phyloP scores from a whole-genome alignment of 805 yeast genomes.

The Starmerella riodocensis region DNA sequence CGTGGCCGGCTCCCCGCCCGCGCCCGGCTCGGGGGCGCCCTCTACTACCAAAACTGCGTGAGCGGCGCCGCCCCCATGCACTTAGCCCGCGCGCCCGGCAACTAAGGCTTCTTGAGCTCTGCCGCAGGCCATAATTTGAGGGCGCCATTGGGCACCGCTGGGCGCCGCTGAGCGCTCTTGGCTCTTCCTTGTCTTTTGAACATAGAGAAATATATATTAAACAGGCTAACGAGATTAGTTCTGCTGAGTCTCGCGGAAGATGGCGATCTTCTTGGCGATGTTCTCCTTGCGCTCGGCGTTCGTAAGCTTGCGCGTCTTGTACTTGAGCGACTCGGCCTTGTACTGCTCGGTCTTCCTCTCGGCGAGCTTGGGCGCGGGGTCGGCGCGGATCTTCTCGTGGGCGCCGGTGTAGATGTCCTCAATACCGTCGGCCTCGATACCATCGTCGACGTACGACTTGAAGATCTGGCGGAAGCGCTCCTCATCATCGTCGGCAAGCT shows the following conservation, averaged over 20 bases:
- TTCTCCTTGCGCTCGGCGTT: constrained; percentile 79
- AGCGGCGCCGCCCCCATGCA: no score
- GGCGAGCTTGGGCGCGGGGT: constrained; percentile 83
- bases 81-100: no score
- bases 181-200: no score
- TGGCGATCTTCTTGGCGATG: constrained; percentile 88
- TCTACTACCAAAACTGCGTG: no score
- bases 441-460: constrained; percentile 93
- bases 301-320: constrained; percentile 78
- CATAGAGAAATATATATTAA: not conserved
- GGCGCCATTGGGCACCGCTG: no score
- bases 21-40: no score
- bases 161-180: no score
- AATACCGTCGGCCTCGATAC: constrained; percentile 88
- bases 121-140: no score
- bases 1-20: no score
- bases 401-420: constrained; percentile 94
- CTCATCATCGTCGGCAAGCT: constrained; percentile 99
- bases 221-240: constrained; percentile 7
- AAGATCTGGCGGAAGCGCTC: constrained; percentile 94
- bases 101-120: no score
- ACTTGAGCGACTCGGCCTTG: constrained; percentile 93
- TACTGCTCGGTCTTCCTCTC: constrained; percentile 93
- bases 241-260: constrained; percentile 32
- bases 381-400: constrained; percentile 90